A percentile compares a stretch with the other conserved stretches of the same genome.
These are phyloP conservation scores for Fusarium papillatum DNA, from an alignment of 2,329 filamentous ascomycete genomes.

Conservation along the genomic window DNA sequence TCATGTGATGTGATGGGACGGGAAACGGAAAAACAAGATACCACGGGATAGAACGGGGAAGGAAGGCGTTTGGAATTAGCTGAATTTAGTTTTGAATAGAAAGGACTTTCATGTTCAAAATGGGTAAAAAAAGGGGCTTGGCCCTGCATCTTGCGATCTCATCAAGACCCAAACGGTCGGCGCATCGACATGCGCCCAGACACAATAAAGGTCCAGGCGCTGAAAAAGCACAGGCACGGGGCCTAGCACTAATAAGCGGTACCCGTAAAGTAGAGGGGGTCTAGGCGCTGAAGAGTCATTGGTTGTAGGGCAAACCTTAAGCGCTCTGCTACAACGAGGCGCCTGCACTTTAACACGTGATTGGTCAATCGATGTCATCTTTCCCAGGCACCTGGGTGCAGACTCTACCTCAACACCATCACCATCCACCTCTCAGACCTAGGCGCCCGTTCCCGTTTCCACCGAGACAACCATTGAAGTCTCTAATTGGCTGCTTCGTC, in stretches of 20 bases:
- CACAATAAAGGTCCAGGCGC: background rate
- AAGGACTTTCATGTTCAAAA: background rate
- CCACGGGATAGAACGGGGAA: background rate
- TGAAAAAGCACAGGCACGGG: background rate
- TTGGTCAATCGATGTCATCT: slow-evolving; percentile 6
- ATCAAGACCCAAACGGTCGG: background rate
- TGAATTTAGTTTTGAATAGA: background rate
- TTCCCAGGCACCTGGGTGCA: slow-evolving; percentile 23
- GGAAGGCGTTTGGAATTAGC: background rate
- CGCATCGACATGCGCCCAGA: background rate
- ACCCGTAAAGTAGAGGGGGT: background rate
- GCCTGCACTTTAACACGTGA: slow-evolving; percentile 17
- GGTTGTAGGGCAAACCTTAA: slow-evolving; percentile 12
- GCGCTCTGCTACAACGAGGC: slow-evolving; percentile 19
- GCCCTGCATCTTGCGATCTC: background rate
- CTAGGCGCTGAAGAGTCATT: background rate
- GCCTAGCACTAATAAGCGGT: background rate
- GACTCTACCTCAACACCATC: slow-evolving; percentile 10
- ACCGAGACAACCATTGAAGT: background rate
- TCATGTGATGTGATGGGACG: slow-evolving; percentile 16
- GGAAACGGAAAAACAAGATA: background rate
- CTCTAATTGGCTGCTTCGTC: slow-evolving; percentile 6
- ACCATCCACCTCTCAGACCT: slow-evolving; percentile 10
- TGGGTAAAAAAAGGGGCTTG: background rate
- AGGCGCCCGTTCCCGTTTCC: slow-evolving; percentile 31